Evolutionary conservation across 2,329 filamentous ascomycete genomes (phyloP).

Genomic region (Xylaria sp.): DNA sequence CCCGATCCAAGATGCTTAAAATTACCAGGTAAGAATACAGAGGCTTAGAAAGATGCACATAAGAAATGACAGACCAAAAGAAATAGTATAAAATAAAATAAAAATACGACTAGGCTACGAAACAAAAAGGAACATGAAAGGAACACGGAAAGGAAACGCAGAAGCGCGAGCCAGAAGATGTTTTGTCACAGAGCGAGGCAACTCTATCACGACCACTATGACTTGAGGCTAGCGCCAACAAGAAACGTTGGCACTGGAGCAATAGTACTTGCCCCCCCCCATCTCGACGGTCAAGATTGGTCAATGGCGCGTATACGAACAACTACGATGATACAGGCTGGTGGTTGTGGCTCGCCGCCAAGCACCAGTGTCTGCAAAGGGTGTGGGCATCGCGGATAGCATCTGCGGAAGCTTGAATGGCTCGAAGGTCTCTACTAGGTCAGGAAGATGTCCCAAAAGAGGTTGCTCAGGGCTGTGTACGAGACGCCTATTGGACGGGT

Average conservation of each 20-base stretch:
- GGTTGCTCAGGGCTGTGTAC: conserved; percentile 16
- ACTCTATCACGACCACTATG: conserved; percentile 26
- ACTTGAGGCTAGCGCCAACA: conserved; percentile 19
- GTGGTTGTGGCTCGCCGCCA: conserved; percentile 11
- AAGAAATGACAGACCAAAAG: conserved; percentile 16
- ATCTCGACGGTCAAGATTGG: conserved; percentile 27
- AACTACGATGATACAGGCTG: conserved; percentile 13
- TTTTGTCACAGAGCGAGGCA: conserved; percentile 39
- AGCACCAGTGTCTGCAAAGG: conserved; percentile 8
- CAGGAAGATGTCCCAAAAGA: conserved; percentile 5
- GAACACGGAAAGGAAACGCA: conserved; percentile 30
- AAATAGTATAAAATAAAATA: conserved; percentile 24
- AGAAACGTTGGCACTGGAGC: conserved; percentile 28
- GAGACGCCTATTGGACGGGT: conserved; percentile 31
- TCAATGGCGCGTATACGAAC: conserved; percentile 16
- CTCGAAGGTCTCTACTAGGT: too few species aligned
- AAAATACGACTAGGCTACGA: conserved; percentile 19
- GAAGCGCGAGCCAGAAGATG: conserved; percentile 29
- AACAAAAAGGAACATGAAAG: conserved; percentile 20
- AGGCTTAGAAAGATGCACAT: conserved; percentile 28
- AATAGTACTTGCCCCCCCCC: conserved; percentile 30
- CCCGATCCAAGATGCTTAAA: conserved; percentile 38
- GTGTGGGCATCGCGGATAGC: conserved; percentile 20
- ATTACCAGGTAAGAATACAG: conserved; percentile 36
- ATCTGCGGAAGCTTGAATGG: conserved; percentile 9